phyloP scores from a whole-genome alignment of 106 monocot genomes.

The Dendrobium officinale region DNA sequence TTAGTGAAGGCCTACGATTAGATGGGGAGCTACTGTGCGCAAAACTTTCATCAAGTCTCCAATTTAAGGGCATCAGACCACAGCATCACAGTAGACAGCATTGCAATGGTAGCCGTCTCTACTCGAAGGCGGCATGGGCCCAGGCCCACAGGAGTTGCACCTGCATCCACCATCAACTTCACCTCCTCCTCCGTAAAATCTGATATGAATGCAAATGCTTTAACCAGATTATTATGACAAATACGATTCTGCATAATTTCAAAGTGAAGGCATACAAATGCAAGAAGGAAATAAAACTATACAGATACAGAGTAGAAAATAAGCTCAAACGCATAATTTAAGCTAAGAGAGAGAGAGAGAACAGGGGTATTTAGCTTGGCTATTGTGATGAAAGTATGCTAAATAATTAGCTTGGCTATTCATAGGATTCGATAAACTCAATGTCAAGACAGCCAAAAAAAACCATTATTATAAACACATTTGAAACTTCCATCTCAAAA shows the following conservation, averaged over 20 bases:
- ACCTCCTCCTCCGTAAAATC: slow-evolving; percentile 90
- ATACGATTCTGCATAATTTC: background rate
- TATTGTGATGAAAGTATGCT: background rate
- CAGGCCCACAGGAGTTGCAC: slow-evolving; percentile 64
- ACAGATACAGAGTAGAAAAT: background rate
- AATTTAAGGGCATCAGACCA: slow-evolving; percentile 60
- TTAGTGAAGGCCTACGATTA: too few relatives aligned
- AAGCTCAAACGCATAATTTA: background rate
- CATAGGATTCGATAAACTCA: background rate
- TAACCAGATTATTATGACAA: background rate
- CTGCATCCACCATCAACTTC: slow-evolving; percentile 50
- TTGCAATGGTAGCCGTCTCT: slow-evolving; percentile 79
- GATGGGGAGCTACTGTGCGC: too few relatives aligned
- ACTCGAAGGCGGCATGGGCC: slow-evolving; percentile 83
- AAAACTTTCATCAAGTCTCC: background rate
- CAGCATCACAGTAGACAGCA: slow-evolving; percentile 68
- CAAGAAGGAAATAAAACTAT: too few relatives aligned
- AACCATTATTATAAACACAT: background rate
- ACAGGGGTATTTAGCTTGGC: background rate
- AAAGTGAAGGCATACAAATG: too few relatives aligned
- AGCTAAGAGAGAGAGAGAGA: background rate
- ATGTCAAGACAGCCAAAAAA: background rate
- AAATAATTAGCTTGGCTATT: background rate
- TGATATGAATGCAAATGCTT: slow-evolving; percentile 8
- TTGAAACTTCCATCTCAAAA: background rate